Conservation (phyloP, 805 yeast species). For the Starmera pachycereana region DNA sequence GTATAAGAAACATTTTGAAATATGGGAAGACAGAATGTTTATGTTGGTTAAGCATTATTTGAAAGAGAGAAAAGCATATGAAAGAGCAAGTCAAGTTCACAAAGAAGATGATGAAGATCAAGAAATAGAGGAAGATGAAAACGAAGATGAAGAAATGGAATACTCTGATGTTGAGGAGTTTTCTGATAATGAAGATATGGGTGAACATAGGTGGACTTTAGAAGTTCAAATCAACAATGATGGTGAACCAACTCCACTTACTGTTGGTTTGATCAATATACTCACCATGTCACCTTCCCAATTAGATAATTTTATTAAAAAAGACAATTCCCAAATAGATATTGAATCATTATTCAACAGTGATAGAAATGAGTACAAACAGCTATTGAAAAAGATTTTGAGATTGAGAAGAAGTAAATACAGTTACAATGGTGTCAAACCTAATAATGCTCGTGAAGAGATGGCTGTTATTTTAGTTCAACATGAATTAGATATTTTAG, state of each 20-base stretch:
- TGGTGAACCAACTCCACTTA: constrained; percentile 36
- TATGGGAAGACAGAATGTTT: constrained; percentile 41
- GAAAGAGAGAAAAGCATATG: constrained; percentile 1
- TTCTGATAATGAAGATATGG: constrained; percentile 10
- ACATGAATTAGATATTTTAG: constrained; percentile 10
- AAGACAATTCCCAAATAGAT: not conserved
- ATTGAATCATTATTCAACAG: no score
- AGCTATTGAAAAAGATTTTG: constrained; percentile 10
- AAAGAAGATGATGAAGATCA: constrained; percentile 14
- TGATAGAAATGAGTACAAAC: no score
- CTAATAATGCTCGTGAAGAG: constrained; percentile 8
- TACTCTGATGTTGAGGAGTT: constrained; percentile 1
- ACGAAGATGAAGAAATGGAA: constrained; percentile 2
- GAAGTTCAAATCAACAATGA: constrained; percentile 27
- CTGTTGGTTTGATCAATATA: constrained; percentile 31
- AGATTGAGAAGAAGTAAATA: constrained; percentile 10
- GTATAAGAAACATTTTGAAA: constrained; percentile 29
- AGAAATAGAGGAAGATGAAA: constrained; percentile 11
- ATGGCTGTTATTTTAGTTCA: constrained; percentile 10
- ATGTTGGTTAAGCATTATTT: constrained; percentile 16
- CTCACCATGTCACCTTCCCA: constrained; percentile 21
- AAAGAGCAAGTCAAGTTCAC: constrained; percentile 1
- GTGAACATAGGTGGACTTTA: constrained; percentile 32
- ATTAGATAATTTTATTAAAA: constrained; percentile 14
- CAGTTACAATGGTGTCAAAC: constrained; percentile 6